A percentile compares a stretch with the other conserved stretches of the same genome.
Conservation (phyloP, 2,329 filamentous ascomycete species). For the Chalaropsis ovoidea region DNA sequence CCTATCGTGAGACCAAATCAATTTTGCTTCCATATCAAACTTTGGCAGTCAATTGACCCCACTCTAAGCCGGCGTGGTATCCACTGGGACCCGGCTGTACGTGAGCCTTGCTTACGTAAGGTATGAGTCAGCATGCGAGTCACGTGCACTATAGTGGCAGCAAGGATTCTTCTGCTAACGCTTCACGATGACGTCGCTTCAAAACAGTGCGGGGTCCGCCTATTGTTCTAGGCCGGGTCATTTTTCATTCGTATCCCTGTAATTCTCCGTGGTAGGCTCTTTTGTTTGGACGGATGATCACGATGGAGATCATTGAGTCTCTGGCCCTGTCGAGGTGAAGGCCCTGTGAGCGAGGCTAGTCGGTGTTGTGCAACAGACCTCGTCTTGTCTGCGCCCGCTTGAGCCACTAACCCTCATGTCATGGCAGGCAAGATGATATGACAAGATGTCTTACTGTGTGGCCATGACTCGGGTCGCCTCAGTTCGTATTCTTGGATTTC, state of each 20-base stretch:
- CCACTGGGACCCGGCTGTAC: neutral
- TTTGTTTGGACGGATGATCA: constrained; percentile 12
- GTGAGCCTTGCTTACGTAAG: constrained; percentile 9
- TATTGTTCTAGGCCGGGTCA: neutral
- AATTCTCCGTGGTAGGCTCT: neutral
- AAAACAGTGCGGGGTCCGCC: constrained; percentile 4
- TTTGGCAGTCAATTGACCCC: constrained; percentile 16
- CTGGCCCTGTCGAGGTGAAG: neutral
- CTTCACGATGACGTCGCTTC: constrained; percentile 5
- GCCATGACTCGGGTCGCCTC: neutral
- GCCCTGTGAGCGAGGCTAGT: neutral
- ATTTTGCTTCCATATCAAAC: constrained; percentile 21
- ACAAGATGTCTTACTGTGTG: constrained; percentile 2
- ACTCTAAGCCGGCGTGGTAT: neutral
- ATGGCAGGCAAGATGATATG: constrained; percentile 2
- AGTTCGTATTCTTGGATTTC: constrained; percentile 12
- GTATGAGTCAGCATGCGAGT: neutral
- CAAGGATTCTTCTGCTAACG: neutral
- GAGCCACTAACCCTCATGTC: neutral
- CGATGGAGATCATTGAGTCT: neutral
- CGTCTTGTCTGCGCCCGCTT: neutral
- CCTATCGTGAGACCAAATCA: constrained; percentile 12
- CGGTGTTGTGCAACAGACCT: neutral
- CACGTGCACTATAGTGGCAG: too few relatives aligned
- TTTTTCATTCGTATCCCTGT: neutral